These are phyloP conservation scores for Globisporangium nodosum DNA, from an alignment of 352 stramenopile species.

Conservation along the genomic window DNA sequence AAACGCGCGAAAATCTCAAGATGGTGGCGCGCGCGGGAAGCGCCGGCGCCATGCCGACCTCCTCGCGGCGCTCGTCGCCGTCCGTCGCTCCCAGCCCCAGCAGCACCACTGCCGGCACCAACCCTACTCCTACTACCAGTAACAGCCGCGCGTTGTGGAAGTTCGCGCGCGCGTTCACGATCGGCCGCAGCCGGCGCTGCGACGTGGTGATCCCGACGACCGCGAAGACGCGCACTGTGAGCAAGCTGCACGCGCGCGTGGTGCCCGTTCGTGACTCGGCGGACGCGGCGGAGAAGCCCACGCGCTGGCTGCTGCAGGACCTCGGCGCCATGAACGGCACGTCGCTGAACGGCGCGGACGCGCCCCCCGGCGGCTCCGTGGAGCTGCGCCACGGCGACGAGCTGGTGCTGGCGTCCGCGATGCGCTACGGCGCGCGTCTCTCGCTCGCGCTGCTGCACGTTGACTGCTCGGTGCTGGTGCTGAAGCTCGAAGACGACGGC, in stretches of 20 bases:
- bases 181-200: constrained; percentile 63
- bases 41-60: no score
- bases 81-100: no score
- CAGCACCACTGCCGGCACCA: no score
- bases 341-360: constrained; percentile 61
- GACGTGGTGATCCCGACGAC: constrained; percentile 67
- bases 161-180: constrained; percentile 56
- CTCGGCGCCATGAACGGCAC: constrained; percentile 80
- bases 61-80: no score
- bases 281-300: constrained; percentile 4
- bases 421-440: constrained; percentile 56
- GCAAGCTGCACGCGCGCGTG: constrained; percentile 64
- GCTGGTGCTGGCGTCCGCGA: constrained; percentile 59
- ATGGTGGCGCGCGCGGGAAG: no score
- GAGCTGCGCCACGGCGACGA: constrained; percentile 66
- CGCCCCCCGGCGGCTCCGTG: constrained; percentile 42
- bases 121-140: no score
- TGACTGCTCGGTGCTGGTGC: constrained; percentile 30
- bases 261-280: constrained; percentile 27
- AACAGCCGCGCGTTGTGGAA: constrained; percentile 17
- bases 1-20: no score
- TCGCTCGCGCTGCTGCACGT: constrained; percentile 40
- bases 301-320: constrained; percentile 74
- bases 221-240: constrained; percentile 70
- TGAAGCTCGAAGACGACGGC: constrained; percentile 25